phyloP scores from a whole-genome alignment of 139 green algal species.

The Chlorella sp. region DNA sequence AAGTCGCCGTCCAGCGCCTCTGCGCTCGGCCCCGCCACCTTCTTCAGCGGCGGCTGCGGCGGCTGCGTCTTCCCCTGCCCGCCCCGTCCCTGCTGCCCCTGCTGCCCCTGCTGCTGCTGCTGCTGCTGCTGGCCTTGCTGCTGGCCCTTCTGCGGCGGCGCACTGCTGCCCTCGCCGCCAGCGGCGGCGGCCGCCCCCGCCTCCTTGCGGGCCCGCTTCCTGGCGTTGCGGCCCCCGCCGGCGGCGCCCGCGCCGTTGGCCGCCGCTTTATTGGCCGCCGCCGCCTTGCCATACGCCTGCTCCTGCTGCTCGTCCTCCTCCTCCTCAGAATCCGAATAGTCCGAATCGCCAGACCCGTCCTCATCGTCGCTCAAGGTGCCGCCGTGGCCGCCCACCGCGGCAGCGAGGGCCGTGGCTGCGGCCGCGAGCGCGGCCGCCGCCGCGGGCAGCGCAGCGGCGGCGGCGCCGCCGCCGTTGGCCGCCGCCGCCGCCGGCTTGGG shows the following conservation, averaged over 20 bases:
- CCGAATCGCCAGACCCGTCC: neutral
- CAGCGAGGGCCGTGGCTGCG: neutral
- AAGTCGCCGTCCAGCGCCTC: constrained; percentile 21
- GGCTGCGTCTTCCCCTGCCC: too few relatives aligned
- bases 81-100: neutral
- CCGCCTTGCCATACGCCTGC: too few relatives aligned
- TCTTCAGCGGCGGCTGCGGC: neutral
- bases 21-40: neutral
- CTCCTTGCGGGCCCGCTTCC: neutral
- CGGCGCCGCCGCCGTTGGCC: neutral
- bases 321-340: neutral
- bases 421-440: neutral
- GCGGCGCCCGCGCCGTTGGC: neutral
- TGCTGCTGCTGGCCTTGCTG: neutral
- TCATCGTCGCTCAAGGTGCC: neutral
- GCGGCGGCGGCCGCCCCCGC: neutral
- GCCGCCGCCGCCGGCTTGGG: neutral
- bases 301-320: neutral
- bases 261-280: too few relatives aligned
- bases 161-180: neutral
- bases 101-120: neutral
- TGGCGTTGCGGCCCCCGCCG: neutral
- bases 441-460: neutral
- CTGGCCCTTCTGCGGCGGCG: neutral
- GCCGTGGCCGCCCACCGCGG: neutral